Percentiles rank a stretch among this genome's conserved stretches.
Conservation (phyloP, 2,329 filamentous ascomycete genomes). For the Hysterium pulicare region DNA sequence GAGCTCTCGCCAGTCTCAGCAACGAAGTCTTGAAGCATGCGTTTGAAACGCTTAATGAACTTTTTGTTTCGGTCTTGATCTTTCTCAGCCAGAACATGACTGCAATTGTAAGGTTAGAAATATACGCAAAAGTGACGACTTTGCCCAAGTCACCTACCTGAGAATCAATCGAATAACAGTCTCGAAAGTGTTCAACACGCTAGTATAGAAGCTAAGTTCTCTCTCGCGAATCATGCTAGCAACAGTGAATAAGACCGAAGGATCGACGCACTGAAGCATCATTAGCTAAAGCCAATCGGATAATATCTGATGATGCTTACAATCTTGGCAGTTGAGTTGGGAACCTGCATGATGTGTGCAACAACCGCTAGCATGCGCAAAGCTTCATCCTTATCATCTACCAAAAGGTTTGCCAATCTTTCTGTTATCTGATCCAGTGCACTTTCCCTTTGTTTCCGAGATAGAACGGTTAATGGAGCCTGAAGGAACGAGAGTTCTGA, state of each 20-base stretch:
- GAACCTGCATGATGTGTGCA: constrained; percentile 29
- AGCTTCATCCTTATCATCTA: neutral
- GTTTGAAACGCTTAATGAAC: neutral
- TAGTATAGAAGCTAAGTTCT: neutral
- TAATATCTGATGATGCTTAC: neutral
- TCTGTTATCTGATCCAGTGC: constrained; percentile 26
- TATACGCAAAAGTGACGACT: too few species aligned
- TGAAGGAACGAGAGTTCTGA: constrained; percentile 18
- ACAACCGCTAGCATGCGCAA: constrained; percentile 18
- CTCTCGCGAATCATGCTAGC: neutral
- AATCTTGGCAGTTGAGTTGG: constrained; percentile 33
- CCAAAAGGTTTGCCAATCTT: constrained; percentile 6
- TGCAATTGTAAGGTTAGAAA: too few species aligned
- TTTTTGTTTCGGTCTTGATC: constrained; percentile 1
- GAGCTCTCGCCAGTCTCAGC: neutral
- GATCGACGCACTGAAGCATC: neutral
- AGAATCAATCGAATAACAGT: neutral
- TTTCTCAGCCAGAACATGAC: constrained; percentile 1
- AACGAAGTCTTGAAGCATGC: neutral
- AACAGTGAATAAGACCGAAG: neutral
- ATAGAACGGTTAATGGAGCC: constrained; percentile 21
- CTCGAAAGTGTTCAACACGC: neutral
- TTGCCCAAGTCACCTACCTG: too few species aligned
- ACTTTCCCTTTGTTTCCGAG: constrained; percentile 30
- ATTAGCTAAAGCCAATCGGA: neutral